Base-by-base conservation (phyloP, 2,329 filamentous ascomycete genomes). In the Amesomyces nigricolor region DNA sequence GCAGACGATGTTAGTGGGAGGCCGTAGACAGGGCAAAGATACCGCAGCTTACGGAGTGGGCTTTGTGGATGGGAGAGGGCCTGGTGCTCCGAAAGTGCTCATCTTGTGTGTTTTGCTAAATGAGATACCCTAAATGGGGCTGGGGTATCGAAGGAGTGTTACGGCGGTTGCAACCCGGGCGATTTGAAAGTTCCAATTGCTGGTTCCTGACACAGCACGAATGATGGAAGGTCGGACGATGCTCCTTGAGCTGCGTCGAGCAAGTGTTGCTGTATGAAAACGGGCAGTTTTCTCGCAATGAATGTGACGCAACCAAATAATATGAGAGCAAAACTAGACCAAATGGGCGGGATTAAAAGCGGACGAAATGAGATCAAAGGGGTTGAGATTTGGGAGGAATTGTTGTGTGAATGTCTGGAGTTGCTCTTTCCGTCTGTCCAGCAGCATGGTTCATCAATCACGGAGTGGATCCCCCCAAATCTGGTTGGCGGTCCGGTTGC, bases 71-170 rank as follows among this genome's bases (percentile, higher is more conserved):
- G 67, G 62, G 50, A 66, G 57, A 47, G 63, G 57, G 5, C 67
- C 67, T 13, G 66, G 66, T 54, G 64, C 65, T 47, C 67, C 67
- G 58, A 66, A 66, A n/a, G 66, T 67, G 57, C 66, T 68, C 66
- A 68, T 68, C 10, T 16, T 58, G 55, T 22, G 7, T 13, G 32
- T 35, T 35, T 35, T 35, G 32, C 32, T 35, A 13, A 35, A 35
- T 13, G 32, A 35, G 9, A 35, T 35, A 35, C 32, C 32, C 32
- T 9, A 35, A 35, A 13, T 10, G 4, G 32, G 32, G 7, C 11
- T 13, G 11, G 11, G 32, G 32, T 13, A 16, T 11, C 13, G 30
- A 14, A 29, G 8, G 3, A 22, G 16, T n/a, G 38, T 3, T 39
- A 9, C 19, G 11, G 19, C 32, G 22, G 22, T 26, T 26, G 32